These are phyloP conservation scores for Quercus alba DNA, from an alignment of 306 rosid genomes.

Conservation along the genomic window DNA sequence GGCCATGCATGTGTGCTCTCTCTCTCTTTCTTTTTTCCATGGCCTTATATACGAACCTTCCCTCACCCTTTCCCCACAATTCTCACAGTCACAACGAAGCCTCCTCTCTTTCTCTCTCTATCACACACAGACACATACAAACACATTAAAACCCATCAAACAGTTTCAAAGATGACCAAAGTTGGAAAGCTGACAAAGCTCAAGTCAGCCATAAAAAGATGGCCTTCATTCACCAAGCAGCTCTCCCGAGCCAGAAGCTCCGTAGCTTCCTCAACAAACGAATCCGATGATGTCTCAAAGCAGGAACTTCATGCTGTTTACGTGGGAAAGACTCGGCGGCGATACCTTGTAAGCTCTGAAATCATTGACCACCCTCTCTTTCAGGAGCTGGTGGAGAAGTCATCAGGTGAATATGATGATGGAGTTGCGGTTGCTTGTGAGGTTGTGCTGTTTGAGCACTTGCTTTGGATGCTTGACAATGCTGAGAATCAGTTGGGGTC, in stretches of 20 bases:
- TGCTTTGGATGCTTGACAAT: conserved; percentile 88
- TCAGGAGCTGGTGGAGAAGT: conserved; percentile 72
- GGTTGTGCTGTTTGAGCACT: conserved; percentile 89
- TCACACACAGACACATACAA: not conserved
- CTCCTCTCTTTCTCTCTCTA: not conserved
- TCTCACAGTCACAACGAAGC: not conserved
- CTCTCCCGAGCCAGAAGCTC: conserved; percentile 50
- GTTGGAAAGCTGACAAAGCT: conserved; percentile 74
- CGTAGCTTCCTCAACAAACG: conserved; percentile 17
- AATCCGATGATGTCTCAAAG: not conserved
- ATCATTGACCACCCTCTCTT: conserved; percentile 70
- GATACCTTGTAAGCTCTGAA: conserved; percentile 62
- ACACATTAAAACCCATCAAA: conserved; percentile 21
- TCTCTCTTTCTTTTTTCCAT: not conserved
- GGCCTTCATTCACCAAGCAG: conserved; percentile 75
- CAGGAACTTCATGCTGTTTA: conserved; percentile 51
- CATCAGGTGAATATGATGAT: conserved; percentile 33
- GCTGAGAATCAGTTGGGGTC: conserved; percentile 67
- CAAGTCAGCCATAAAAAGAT: conserved; percentile 74
- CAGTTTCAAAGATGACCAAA: conserved; percentile 58
- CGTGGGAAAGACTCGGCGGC: conserved; percentile 74
- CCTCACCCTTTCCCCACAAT: conserved; percentile 24
- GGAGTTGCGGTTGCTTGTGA: conserved; percentile 64
- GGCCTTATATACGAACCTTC: conserved; percentile 45
- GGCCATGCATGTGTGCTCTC: conserved; percentile 51